Conservation (phyloP, 2,329 filamentous ascomycete genomes). For the Pseudogymnoascus sp. region DNA sequence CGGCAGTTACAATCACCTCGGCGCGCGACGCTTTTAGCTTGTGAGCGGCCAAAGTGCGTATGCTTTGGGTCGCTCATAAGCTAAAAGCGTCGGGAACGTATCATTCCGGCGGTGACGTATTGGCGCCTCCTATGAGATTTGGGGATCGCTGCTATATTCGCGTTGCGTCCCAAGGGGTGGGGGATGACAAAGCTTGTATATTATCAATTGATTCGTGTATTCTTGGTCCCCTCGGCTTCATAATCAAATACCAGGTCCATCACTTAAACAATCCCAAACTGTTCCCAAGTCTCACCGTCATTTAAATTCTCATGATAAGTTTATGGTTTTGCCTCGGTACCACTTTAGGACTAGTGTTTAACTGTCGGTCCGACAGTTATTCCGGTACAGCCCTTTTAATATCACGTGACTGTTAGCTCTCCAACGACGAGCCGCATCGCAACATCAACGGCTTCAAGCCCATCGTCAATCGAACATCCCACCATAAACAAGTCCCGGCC, state of each 20-base stretch:
- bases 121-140: neutral
- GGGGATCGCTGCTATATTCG: neutral
- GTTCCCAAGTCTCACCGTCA: neutral
- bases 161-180: neutral
- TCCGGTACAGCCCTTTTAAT: neutral
- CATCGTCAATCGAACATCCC: neutral
- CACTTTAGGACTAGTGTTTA: neutral
- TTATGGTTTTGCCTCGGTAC: neutral
- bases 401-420: neutral
- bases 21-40: neutral
- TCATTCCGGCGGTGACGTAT: constrained; percentile 2
- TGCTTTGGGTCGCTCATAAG: neutral
- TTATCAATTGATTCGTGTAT: neutral
- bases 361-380: neutral
- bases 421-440: constrained; percentile 8
- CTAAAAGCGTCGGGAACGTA: neutral
- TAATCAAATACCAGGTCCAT: neutral
- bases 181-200: neutral
- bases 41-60: neutral
- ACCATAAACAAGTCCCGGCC: constrained; percentile 8
- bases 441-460: constrained; percentile 12
- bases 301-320: neutral
- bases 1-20: neutral
- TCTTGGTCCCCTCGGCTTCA: neutral
- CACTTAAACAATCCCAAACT: neutral